A percentile compares a stretch with the other conserved stretches of the same genome.
Evolutionary conservation across 139 green algal genomes (phyloP).

Genomic region (Tetradesmus obliquus): DNA sequence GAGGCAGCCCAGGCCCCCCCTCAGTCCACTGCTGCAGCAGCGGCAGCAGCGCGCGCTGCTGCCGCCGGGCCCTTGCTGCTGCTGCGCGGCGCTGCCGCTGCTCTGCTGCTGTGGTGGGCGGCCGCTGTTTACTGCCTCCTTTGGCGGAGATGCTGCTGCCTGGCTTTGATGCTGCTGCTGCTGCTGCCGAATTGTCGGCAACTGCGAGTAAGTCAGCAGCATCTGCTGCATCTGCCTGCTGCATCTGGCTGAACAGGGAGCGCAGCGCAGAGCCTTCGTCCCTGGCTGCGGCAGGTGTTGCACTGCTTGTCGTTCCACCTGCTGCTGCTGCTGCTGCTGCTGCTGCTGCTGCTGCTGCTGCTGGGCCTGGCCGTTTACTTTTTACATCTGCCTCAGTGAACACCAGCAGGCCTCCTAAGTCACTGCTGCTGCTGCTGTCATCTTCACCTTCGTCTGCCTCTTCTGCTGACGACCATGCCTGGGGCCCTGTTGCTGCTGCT

Average conservation of each 20-base stretch:
- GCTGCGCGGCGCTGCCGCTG: background rate
- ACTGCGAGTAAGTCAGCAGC: background rate
- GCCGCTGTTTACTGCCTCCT: background rate
- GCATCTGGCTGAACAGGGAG: slow-evolving; percentile 12
- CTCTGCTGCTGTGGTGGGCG: background rate
- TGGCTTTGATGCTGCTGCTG: background rate
- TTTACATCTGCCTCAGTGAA: background rate
- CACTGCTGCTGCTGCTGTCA: background rate
- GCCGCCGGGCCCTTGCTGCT: background rate
- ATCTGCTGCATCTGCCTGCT: background rate
- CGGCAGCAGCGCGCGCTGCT: background rate
- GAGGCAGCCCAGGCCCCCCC: background rate
- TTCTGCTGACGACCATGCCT: background rate
- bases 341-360: slow-evolving; percentile 17
- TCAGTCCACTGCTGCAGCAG: background rate
- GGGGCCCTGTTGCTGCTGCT: background rate
- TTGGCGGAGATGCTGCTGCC: slow-evolving; percentile 4
- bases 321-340: background rate
- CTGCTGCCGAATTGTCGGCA: background rate
- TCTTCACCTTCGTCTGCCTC: background rate
- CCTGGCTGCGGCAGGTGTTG: too few species aligned
- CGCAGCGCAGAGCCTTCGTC: background rate
- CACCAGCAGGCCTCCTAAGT: background rate
- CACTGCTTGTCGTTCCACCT: background rate
- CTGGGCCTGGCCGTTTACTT: too few species aligned